phyloP scores from a whole-genome alignment of 2,329 filamentous ascomycete genomes.

The Aspergillus sp. region DNA sequence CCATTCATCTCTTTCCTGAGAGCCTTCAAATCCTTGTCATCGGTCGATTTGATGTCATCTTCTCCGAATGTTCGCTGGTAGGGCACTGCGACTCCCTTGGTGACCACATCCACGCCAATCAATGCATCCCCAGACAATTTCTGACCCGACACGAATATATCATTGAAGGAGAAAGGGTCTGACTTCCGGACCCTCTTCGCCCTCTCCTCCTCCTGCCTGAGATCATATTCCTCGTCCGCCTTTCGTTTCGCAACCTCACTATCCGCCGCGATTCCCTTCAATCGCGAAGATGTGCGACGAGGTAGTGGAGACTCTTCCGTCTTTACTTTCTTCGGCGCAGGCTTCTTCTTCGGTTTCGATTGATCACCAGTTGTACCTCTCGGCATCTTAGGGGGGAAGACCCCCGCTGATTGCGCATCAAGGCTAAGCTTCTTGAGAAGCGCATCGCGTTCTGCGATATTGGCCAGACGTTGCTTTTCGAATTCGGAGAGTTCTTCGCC shows the following conservation, averaged over 20 bases:
- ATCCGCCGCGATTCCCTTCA: conserved; percentile 64
- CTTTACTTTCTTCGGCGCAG: conserved; percentile 60
- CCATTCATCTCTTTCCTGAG: conserved; percentile 75
- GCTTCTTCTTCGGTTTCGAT: conserved; percentile 49
- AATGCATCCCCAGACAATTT: conserved; percentile 68
- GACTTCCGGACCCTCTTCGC: conserved; percentile 65
- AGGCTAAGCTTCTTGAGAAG: conserved; percentile 74
- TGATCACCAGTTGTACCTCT: conserved; percentile 49
- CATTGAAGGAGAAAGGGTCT: conserved; percentile 68
- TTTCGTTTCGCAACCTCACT: conserved; percentile 69
- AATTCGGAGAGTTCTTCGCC: conserved; percentile 71
- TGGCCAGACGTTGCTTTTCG: conserved; percentile 79
- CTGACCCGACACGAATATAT: conserved; percentile 77
- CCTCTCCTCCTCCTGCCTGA: conserved; percentile 56
- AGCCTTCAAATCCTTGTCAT: conserved; percentile 70
- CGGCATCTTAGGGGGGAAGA: conserved; percentile 56
- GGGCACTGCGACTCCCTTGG: conserved; percentile 68
- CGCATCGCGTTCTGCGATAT: conserved; percentile 83
- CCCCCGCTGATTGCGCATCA: conserved; percentile 66
- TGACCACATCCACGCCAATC: conserved; percentile 59
- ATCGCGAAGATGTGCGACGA: conserved; percentile 60
- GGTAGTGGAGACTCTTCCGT: conserved; percentile 56
- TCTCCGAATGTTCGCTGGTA: conserved; percentile 82
- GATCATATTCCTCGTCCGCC: conserved; percentile 63
- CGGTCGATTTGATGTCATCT: conserved; percentile 78